Base-by-base conservation (phyloP, 306 rosid genomes). In the Alnus rubra region DNA sequence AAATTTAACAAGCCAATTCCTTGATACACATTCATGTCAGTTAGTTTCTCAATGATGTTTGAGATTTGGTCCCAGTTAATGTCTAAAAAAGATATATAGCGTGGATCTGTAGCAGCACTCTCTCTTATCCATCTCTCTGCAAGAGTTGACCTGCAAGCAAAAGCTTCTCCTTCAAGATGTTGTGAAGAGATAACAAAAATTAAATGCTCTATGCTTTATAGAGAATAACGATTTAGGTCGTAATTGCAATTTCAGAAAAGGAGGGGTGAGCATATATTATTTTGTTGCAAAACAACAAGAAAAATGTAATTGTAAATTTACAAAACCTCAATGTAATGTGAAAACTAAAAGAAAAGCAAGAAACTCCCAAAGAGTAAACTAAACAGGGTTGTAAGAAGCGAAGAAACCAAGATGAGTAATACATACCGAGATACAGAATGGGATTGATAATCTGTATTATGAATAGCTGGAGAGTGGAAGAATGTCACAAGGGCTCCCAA, bases 1-100 rank as follows among this genome's bases (percentile, higher is more conserved):
- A 91, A 93, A 87, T 93, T 93, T 76, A 93, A 82, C 52, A 93
- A 84, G 76, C 93, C 98, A 89, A 93, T 79, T 85, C 97, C 93
- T 78, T 74, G 93, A 79, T 87, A 90, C 49, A 86, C 85, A 59
- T 82, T 83, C 77, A 73, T 82, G 49, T 91, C 89, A 53, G 69
- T 83, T 74, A 93, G 87, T 67, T 82, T 83, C 77, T 48, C 86
- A 39, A 87, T 69, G 45, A 83, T 84, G 56, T 82, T 81, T 31
- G 87, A 85, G 72, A 93, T 86, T 81, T 91, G 89, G 75, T 84
- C 85, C 98, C 98, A 93, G 63, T 91, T 79, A 56, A 90, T 83
- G 77, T 88, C 85, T 33, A 86, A 71, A 60, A 78, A 50, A 70
- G 97, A 88, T 42, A 71, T n/a, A 39, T 91, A 93, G 55, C 85